Percentiles rank a stretch among this genome's conserved stretches.
phyloP scores from a whole-genome alignment of 495 filamentous ascomycete species.

The Neurospora sp. region DNA sequence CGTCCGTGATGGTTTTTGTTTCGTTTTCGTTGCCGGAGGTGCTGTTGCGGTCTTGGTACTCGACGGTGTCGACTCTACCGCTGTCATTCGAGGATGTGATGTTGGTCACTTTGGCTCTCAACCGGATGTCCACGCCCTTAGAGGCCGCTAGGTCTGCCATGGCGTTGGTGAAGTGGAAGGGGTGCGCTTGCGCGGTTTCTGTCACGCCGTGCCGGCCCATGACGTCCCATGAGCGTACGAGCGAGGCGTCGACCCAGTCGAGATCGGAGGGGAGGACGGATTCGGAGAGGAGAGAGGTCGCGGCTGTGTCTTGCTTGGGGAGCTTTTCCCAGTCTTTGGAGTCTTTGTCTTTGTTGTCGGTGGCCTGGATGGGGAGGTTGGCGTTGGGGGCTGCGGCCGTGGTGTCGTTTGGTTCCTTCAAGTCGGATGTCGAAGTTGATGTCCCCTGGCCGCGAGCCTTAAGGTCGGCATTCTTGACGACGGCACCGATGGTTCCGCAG shows the following conservation, averaged over 20 bases:
- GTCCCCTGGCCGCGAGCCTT: conserved; percentile 12
- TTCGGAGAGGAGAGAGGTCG: conserved; percentile 45
- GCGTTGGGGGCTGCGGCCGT: conserved; percentile 9
- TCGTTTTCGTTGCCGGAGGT: conserved; percentile 23
- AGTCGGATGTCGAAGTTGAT: conserved; percentile 1
- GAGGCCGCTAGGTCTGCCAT: conserved; percentile 74
- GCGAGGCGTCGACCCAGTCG: conserved; percentile 70
- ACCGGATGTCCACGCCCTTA: conserved; percentile 59
- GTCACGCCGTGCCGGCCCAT: conserved; percentile 63
- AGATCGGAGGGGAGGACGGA: conserved; percentile 67
- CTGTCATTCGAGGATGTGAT: conserved; percentile 33
- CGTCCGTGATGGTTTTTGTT: conserved; percentile 47
- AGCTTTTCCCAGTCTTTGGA: conserved; percentile 46
- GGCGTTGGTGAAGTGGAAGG: conserved; percentile 80
- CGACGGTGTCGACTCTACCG: conserved; percentile 50
- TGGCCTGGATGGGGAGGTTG: conserved; percentile 22
- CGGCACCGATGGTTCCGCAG: conserved; percentile 61
- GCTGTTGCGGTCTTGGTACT: conserved; percentile 56
- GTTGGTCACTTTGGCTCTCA: conserved; percentile 48
- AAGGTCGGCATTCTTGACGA: conserved; percentile 35
- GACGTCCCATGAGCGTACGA: conserved; percentile 60
- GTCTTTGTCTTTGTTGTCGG: conserved; percentile 8
- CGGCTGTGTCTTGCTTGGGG: conserved; percentile 61
- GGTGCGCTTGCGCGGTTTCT: conserved; percentile 87
- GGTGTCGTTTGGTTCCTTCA: background rate